Evolutionary conservation across 2,329 filamentous ascomycete genomes (phyloP).

Genomic region (Monosporascus sp.): DNA sequence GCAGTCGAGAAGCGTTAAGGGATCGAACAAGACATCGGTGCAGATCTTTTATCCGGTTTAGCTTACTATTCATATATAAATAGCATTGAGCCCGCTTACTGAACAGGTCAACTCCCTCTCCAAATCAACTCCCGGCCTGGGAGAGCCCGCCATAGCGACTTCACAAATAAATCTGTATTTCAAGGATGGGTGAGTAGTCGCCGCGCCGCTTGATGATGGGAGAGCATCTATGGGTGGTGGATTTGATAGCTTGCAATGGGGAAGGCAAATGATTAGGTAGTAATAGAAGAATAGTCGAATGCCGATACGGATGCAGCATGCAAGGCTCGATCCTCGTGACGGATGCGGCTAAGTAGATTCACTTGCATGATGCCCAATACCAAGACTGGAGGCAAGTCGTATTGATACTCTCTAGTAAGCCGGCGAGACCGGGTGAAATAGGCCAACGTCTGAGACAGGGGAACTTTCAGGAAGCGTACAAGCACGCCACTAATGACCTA

Average conservation of each 20-base stretch:
- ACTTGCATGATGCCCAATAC: background rate
- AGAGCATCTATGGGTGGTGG: background rate
- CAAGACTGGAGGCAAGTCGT: background rate
- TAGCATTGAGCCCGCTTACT: constrained; percentile 50
- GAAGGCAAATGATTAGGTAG: background rate
- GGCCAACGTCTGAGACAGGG: too few species aligned
- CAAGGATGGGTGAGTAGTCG: background rate
- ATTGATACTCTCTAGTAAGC: background rate
- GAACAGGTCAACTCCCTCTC: constrained; percentile 95
- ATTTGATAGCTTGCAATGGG: background rate
- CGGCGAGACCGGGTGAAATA: background rate
- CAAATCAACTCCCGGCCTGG: constrained; percentile 59
- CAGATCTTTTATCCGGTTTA: constrained; percentile 64
- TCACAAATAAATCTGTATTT: background rate
- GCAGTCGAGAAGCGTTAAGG: constrained; percentile 85
- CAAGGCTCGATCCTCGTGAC: background rate
- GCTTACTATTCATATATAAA: constrained; percentile 6
- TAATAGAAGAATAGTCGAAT: background rate
- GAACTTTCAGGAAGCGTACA: too few species aligned
- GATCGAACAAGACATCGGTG: constrained; percentile 89
- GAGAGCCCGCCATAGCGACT: constrained; percentile 40
- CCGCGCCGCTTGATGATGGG: background rate
- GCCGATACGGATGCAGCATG: background rate
- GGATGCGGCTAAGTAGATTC: background rate
- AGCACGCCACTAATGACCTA: too few species aligned